Evolutionary conservation across 1,284 basidiomycete species (phyloP), one percentile per base, ranked within the genome.

Genomic region (Cutaneotrichosporon sp.): DNA sequence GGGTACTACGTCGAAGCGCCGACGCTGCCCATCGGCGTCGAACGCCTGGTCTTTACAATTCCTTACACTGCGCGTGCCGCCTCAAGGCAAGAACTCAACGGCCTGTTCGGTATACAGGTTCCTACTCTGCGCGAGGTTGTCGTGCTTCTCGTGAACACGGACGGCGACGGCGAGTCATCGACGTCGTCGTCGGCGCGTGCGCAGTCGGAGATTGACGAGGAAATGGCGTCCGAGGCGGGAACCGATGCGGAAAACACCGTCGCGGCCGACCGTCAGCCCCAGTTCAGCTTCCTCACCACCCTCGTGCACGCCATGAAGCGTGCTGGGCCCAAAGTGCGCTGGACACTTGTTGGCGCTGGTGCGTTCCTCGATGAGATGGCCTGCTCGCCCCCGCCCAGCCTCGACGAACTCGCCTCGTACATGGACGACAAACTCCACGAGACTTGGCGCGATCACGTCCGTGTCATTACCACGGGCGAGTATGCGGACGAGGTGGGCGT

Each of bases 351-450:
- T 12, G 43, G 43, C 30, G 43, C 21, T 18, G 12, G 5, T 1
- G 43, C 43, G 4, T 45, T 45, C 33, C 43, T 45, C 33, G 43
- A 45, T 13, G 43, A 45, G 43, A 45, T 45, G 43, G 43, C 33
- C 18, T 35, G 33, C 43, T 20, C 43, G 2, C 43, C 43, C 17
- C 33, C 43, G 43, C 43, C 43, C n/a, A 33, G 30, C 4, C 3
- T 45, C 23, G 33, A 36, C 43, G 43, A 45, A 33, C 21, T 45
- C 33, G 43, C 34, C 14, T 14, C 43, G 18, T 45, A 21, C 43
- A 20, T 45, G 30, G 43, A 45, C 33, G 15, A 5, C 15, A n/a
- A 18, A 4, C 43, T 45, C 10, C 30, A 22, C 10, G 18, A 35
- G 30, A 12, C 1, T 2, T 45, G 43, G 43, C 43, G 33, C 33